Base-by-base conservation (phyloP, 129 eudicot genomes). In the Artemisia tridentata region DNA sequence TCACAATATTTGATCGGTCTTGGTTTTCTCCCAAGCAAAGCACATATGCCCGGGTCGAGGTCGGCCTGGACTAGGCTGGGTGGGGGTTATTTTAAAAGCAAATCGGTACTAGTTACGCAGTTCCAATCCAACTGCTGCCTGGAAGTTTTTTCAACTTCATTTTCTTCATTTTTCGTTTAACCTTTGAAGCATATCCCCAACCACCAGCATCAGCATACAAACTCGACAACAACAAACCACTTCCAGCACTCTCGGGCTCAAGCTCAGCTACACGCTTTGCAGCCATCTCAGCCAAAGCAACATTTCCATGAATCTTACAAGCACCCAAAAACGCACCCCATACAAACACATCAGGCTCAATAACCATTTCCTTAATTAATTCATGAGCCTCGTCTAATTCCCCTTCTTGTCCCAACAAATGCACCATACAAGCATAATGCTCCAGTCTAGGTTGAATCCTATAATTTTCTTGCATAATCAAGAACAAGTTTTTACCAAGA, bases 271-370 rank as follows among this genome's bases (percentile, higher is more conserved):
- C 51, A 38, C 61, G 76, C 67, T 79, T 78, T 1, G 86, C 95
- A 46, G 96, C 96, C 49, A 82, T 67, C 80, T 86, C 86, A 34
- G 98, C 98, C 9, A 88, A 74, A 68, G 80, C 89, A 8, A 88
- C 71, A 52, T 81, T 61, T 4, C 86, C 84, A 54, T 86, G 92
- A 56, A 82, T 80, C 41, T 58, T 86, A 69, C 97, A 88, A 3
- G 88, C 92, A 67, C 97, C 97, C 79, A 88, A 82, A 31, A 91
- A 84, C 14, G 97, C 97, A 75, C 96, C 97, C 97, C 97, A 91
- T 16, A 88, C 92, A 47, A 67, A 91, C 47, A 65, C 63, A 57
- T 91, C 97, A n/a, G 87, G 83, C 64, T 84, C 80, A n/a, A 80
- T 73, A 4, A 78, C 77, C 97, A 91, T 91, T 21, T 10, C 76